phyloP scores from a whole-genome alignment of 352 stramenopile species.

The Phytophthora gonapodyides region DNA sequence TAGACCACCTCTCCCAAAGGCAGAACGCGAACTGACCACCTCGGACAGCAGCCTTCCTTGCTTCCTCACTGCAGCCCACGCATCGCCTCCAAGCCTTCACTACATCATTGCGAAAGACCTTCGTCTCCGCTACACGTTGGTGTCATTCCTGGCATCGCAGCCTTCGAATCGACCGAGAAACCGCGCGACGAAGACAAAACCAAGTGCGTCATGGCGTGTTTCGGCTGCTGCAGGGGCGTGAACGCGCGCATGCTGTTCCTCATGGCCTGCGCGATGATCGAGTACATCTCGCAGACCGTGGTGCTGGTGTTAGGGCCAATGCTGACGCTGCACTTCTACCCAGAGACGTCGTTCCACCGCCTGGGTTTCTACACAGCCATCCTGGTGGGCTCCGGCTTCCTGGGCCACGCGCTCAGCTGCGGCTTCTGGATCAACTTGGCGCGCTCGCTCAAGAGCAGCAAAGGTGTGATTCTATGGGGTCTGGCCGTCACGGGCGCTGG shows the following conservation, averaged over 20 bases:
- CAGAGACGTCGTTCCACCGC: constrained; percentile 68
- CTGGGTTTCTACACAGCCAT: constrained; percentile 81
- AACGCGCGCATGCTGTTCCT: constrained; percentile 81
- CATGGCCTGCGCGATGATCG: constrained; percentile 78
- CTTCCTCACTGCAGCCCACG: constrained; percentile 6
- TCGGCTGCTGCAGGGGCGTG: constrained; percentile 67
- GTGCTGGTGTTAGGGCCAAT: constrained; percentile 72
- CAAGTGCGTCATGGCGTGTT: constrained; percentile 28
- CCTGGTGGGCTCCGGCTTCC: constrained; percentile 64
- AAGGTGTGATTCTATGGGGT: constrained; percentile 84
- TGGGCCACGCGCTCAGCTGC: constrained; percentile 74
- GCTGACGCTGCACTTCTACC: constrained; percentile 81
- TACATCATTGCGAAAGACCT: not conserved
- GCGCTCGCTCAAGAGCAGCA: constrained; percentile 72
- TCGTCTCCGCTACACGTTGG: constrained; percentile 4
- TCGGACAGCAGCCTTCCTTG: not conserved
- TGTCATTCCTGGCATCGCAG: constrained; percentile 1
- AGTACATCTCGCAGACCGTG: constrained; percentile 76
- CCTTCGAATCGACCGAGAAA: constrained; percentile 16
- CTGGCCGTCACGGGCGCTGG: constrained; percentile 67
- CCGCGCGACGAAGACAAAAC: constrained; percentile 14
- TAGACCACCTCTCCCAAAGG: constrained; percentile 18
- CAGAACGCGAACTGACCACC: constrained; percentile 6
- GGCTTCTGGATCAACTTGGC: constrained; percentile 83
- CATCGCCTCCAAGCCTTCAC: not conserved